Percentiles rank a stretch among this genome's conserved stretches.
These are phyloP conservation scores for Kwoniella pini DNA, from an alignment of 768 basidiomycete genomes.

Conservation along the genomic window DNA sequence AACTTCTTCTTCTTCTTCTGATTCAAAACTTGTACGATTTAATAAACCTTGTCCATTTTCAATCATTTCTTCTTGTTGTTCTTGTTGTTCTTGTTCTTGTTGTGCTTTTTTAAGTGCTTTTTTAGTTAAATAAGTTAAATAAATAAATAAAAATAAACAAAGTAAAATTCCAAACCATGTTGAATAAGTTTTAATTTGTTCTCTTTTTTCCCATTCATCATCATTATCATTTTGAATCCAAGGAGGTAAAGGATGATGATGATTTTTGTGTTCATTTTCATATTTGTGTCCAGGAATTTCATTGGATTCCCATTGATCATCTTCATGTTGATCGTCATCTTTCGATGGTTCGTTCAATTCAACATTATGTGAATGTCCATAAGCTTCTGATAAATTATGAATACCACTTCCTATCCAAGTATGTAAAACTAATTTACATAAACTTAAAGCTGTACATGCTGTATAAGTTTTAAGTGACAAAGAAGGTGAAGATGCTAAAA, in stretches of 20 bases:
- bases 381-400: conserved; percentile 34
- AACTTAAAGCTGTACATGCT: conserved; percentile 77
- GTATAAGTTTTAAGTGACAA: conserved; percentile 63
- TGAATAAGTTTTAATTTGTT: conserved; percentile 31
- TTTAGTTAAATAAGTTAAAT: conserved; percentile 43
- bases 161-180: conserved; percentile 42
- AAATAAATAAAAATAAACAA: conserved; percentile 42
- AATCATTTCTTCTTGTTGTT: conserved; percentile 17
- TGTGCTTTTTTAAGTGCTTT: conserved; percentile 39
- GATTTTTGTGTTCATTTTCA: too few relatives aligned
- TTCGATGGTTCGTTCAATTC: neutral
- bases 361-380: conserved; percentile 4
- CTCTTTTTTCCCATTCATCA: neutral
- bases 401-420: conserved; percentile 69
- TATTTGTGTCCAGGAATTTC: too few relatives aligned
- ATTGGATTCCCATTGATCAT: neutral
- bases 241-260: too few relatives aligned
- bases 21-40: neutral
- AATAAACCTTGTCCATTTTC: neutral
- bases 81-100: conserved; percentile 25
- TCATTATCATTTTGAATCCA: neutral
- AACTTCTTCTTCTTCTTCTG: neutral
- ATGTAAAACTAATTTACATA: conserved; percentile 88
- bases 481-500: conserved; percentile 81
- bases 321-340: neutral